Evolutionary conservation across 257 asterid genomes (phyloP).

Genomic region (Nicotiana benthamiana): DNA sequence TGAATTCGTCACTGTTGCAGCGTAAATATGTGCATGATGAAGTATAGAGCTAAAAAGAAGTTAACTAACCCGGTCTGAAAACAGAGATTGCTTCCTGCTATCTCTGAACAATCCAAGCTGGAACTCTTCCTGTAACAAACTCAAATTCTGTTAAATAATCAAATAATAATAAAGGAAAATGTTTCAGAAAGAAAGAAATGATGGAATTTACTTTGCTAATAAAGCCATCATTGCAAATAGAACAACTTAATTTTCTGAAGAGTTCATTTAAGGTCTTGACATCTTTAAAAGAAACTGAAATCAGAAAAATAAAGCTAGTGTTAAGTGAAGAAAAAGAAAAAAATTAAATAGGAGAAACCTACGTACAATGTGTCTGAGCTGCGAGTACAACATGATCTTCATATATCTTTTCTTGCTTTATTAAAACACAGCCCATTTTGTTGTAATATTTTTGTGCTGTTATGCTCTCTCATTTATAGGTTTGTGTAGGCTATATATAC

Average conservation of each 20-base stretch:
- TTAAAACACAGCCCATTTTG: slow-evolving; percentile 36
- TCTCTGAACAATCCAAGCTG: slow-evolving; percentile 45
- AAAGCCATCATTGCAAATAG: slow-evolving; percentile 42
- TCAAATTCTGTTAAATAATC: no score
- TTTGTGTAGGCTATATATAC: no score
- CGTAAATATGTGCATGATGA: no score
- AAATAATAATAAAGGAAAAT: not conserved
- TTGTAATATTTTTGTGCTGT: not conserved
- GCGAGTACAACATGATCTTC: slow-evolving; percentile 40
- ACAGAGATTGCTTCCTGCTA: slow-evolving; percentile 29
- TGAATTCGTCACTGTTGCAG: not conserved
- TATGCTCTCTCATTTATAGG: not conserved
- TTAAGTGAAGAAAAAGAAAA: not conserved
- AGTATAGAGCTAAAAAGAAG: not conserved
- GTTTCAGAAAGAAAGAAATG: not conserved
- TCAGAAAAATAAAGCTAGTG: not conserved
- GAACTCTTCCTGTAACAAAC: slow-evolving; percentile 38
- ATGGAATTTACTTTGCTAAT: slow-evolving; percentile 31
- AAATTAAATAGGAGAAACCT: not conserved
- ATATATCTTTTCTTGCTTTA: slow-evolving; percentile 21
- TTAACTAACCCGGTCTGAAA: slow-evolving; percentile 36
- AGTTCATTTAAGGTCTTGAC: slow-evolving; percentile 28
- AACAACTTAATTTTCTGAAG: no score
- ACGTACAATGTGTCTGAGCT: slow-evolving; percentile 36
- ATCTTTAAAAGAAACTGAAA: slow-evolving; percentile 44